Conservation (phyloP, 345 rosid species). For the Citrus hindsii region DNA sequence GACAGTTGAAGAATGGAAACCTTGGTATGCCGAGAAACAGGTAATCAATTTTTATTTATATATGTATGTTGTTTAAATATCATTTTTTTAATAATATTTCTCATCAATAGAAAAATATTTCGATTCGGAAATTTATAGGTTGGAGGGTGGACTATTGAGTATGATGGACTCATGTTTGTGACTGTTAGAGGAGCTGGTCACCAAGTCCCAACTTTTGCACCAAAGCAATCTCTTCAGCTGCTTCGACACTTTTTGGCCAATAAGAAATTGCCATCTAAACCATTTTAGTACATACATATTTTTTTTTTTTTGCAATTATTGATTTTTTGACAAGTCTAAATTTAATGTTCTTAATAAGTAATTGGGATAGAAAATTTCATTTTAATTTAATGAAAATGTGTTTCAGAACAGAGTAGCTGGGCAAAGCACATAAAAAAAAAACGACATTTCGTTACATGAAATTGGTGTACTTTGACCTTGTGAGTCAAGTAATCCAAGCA, state of each 20-base stretch:
- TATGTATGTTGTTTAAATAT: background rate
- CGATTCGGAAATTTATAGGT: slow-evolving; percentile 30
- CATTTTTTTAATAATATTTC: background rate
- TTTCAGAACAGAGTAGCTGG: background rate
- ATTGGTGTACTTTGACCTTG: too few relatives aligned
- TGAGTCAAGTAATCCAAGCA: background rate
- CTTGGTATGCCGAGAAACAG: slow-evolving; percentile 65
- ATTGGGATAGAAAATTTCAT: background rate
- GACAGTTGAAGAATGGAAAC: slow-evolving; percentile 59
- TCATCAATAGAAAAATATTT: background rate
- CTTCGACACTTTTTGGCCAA: slow-evolving; percentile 51
- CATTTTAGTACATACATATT: slow-evolving; percentile 27
- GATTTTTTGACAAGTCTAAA: background rate
- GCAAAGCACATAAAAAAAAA: background rate
- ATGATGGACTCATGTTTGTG: slow-evolving; percentile 62
- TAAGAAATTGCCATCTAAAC: slow-evolving; percentile 47
- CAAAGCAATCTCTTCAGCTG: slow-evolving; percentile 54
- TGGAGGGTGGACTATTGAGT: slow-evolving; percentile 68
- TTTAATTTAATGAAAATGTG: background rate
- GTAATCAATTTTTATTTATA: slow-evolving; percentile 16
- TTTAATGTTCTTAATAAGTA: background rate
- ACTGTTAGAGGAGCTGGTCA: slow-evolving; percentile 78
- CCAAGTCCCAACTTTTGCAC: slow-evolving; percentile 68
- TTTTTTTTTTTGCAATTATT: too few relatives aligned
- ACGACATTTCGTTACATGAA: background rate